phyloP scores from a whole-genome alignment of 441 rosid genomes.

The Kokia cookei region DNA sequence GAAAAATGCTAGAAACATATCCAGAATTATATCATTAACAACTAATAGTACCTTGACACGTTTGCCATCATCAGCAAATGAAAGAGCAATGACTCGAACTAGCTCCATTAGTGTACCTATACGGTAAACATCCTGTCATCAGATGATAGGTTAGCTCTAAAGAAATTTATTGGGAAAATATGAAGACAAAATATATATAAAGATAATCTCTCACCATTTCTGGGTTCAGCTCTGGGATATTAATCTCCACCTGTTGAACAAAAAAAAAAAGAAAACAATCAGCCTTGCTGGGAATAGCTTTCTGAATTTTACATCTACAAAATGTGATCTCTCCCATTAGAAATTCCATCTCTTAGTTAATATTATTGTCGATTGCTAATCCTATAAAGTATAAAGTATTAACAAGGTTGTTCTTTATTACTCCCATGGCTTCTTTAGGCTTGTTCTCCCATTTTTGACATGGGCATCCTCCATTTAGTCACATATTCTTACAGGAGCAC shows the following conservation, averaged over 20 bases:
- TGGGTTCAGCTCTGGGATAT: constrained; percentile 90
- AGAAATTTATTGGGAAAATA: not conserved
- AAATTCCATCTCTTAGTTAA: not conserved
- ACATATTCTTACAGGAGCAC: not conserved
- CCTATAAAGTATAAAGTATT: not conserved
- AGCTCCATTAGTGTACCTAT: constrained; percentile 97
- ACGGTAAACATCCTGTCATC: constrained; percentile 85
- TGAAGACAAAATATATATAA: not conserved
- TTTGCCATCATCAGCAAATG: constrained; percentile 95
- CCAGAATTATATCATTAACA: not conserved
- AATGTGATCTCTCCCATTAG: not conserved
- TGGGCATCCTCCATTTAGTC: not conserved
- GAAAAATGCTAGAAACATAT: not conserved
- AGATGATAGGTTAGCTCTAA: constrained; percentile 21
- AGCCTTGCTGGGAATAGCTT: not conserved
- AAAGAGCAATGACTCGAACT: constrained; percentile 74
- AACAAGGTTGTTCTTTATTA: not conserved
- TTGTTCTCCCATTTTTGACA: not conserved
- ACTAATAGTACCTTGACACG: constrained; percentile 62
- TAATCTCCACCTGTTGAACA: constrained; percentile 72
- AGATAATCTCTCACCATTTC: constrained; percentile 61
- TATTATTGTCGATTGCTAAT: not conserved
- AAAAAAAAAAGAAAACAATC: constrained; percentile 7
- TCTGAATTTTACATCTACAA: not conserved
- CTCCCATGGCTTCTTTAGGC: not conserved